These are phyloP conservation scores for Nitzschia sp. DNA, from an alignment of 108 stramenopile genomes.

Conservation along the genomic window DNA sequence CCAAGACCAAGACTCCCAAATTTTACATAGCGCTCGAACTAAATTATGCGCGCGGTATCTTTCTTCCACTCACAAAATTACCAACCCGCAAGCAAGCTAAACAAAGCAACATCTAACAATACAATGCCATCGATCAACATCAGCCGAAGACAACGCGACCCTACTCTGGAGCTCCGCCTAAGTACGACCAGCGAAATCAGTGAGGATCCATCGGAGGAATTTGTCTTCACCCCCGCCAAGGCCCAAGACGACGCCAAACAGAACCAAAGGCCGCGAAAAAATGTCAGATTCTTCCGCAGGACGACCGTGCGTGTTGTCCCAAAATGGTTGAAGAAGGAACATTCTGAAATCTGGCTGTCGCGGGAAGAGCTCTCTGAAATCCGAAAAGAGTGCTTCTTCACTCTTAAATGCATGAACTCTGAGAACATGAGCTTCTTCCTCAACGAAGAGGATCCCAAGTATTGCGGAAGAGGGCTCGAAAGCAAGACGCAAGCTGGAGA, in stretches of 20 bases:
- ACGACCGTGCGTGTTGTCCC: background rate
- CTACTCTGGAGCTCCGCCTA: background rate
- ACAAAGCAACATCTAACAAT: background rate
- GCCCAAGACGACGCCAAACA: too few relatives aligned
- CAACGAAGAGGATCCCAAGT: background rate
- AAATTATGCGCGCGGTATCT: too few relatives aligned
- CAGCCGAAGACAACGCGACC: background rate
- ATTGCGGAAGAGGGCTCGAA: slow-evolving; percentile 1
- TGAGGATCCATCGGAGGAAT: too few relatives aligned
- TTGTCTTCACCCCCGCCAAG: too few relatives aligned
- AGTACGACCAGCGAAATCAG: background rate
- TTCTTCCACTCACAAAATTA: too few relatives aligned
- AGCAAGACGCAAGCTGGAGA: slow-evolving; percentile 7
- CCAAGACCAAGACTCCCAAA: too few relatives aligned
- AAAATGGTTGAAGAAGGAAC: background rate
- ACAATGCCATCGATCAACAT: background rate
- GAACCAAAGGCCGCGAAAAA: background rate
- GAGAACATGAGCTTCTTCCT: slow-evolving; percentile 7
- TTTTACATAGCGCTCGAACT: too few relatives aligned
- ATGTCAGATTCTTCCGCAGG: background rate
- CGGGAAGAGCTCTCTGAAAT: background rate
- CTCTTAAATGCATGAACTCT: background rate
- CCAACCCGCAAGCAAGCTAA: too few relatives aligned
- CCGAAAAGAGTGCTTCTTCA: slow-evolving; percentile 6
- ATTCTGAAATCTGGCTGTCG: background rate